These are phyloP conservation scores for Thalia dealbata DNA, from an alignment of 176 grass and related monocot genomes.

Conservation along the genomic window DNA sequence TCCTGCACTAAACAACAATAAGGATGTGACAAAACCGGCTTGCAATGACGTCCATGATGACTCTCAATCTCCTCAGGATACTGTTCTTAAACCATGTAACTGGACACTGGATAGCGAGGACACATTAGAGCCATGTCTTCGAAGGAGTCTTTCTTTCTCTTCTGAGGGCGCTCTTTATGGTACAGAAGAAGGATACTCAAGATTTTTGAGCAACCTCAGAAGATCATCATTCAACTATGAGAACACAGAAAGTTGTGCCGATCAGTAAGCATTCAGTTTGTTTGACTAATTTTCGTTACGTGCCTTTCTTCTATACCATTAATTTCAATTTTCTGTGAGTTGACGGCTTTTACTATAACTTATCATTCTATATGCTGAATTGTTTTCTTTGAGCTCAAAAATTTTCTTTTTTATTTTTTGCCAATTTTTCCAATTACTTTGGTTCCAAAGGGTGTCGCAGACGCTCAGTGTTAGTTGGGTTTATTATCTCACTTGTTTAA, in stretches of 20 bases:
- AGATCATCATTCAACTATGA: neutral
- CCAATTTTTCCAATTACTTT: neutral
- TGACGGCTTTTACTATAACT: neutral
- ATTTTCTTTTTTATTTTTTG: neutral
- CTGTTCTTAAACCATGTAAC: constrained; percentile 30
- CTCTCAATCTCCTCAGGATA: constrained; percentile 19
- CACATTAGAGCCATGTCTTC: constrained; percentile 28
- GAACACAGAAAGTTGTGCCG: constrained; percentile 11
- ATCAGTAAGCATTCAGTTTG: constrained; percentile 17
- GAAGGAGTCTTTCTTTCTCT: constrained; percentile 49
- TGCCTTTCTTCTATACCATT: neutral
- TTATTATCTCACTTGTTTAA: neutral
- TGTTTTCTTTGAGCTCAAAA: neutral
- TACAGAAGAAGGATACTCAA: constrained; percentile 23
- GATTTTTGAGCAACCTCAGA: neutral
- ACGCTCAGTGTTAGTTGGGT: neutral
- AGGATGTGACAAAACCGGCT: constrained; percentile 16
- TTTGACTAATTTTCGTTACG: neutral
- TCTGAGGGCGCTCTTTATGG: constrained; percentile 22
- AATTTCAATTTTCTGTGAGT: neutral
- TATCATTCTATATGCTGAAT: neutral
- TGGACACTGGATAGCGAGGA: constrained; percentile 20
- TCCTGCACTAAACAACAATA: constrained; percentile 16
- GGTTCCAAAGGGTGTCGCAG: neutral
- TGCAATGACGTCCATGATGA: constrained; percentile 2